Conservation (phyloP, 441 rosid genomes). For the Manihot esculenta region DNA sequence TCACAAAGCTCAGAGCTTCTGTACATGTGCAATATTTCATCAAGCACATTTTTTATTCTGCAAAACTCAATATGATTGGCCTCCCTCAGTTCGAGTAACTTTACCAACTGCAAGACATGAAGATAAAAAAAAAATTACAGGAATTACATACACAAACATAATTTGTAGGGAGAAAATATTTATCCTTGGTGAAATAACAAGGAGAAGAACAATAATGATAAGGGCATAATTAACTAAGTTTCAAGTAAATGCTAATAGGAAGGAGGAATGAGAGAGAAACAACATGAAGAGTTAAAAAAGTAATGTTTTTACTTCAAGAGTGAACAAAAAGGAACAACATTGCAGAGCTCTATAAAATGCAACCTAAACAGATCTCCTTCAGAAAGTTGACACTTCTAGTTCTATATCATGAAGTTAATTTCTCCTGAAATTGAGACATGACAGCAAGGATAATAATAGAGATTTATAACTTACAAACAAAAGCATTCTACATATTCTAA, state of each 20-base stretch:
- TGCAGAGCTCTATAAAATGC: neutral
- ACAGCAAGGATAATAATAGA: neutral
- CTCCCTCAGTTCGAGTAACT: constrained; percentile 89
- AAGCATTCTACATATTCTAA: neutral
- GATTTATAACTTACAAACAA: neutral
- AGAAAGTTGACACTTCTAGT: neutral
- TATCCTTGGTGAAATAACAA: neutral
- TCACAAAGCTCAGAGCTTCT: constrained; percentile 57
- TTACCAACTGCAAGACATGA: constrained; percentile 73
- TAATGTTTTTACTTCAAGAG: neutral
- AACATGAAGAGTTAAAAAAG: neutral
- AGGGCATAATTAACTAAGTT: constrained; percentile 13
- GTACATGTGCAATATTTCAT: constrained; percentile 78
- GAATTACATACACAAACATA: constrained; percentile 21
- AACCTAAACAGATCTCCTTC: neutral
- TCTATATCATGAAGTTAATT: neutral
- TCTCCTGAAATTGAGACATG: neutral
- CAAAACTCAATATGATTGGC: constrained; percentile 94
- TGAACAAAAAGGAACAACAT: neutral
- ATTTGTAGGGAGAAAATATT: neutral
- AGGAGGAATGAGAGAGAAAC: neutral
- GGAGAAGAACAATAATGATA: neutral
- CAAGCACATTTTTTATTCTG: constrained; percentile 79
- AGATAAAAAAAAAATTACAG: constrained; percentile 21
- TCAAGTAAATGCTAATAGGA: constrained; percentile 2